Evolutionary conservation across 192 early-diverging fungal species (phyloP).

Genomic region (Podochytrium sp.): DNA sequence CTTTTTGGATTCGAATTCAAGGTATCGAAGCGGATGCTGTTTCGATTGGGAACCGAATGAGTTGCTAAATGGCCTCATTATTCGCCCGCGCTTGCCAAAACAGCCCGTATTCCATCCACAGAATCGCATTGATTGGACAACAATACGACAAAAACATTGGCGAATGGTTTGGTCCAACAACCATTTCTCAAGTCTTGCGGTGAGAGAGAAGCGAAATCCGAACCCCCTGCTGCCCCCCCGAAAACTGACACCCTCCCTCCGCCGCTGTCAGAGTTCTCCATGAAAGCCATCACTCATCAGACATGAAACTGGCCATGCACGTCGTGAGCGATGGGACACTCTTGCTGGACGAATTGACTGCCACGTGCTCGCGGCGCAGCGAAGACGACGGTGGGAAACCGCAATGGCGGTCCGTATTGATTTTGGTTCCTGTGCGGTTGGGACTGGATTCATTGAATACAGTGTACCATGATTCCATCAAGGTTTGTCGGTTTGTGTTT

Average conservation of each 20-base stretch:
- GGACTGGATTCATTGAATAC: slow-evolving; percentile 91
- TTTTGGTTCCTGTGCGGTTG: slow-evolving; percentile 85
- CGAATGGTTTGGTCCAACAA: slow-evolving; percentile 96
- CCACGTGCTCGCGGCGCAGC: slow-evolving; percentile 45
- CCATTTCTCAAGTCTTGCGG: slow-evolving; percentile 80
- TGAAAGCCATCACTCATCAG: slow-evolving; percentile 53
- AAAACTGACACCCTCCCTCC: slow-evolving; percentile 1
- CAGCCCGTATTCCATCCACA: slow-evolving; percentile 90
- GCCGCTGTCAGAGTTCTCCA: slow-evolving; percentile 55
- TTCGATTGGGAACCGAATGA: not conserved
- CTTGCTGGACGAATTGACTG: slow-evolving; percentile 72
- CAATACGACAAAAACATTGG: slow-evolving; percentile 90
- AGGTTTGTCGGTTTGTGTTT: slow-evolving; percentile 42
- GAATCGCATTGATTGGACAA: slow-evolving; percentile 81
- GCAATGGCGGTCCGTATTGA: slow-evolving; percentile 59
- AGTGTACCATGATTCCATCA: slow-evolving; percentile 75
- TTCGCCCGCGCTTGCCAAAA: not conserved
- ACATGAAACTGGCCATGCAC: slow-evolving; percentile 67
- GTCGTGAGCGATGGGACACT: slow-evolving; percentile 84
- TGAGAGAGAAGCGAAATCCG: slow-evolving; percentile 36
- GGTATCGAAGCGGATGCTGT: slow-evolving; percentile 18
- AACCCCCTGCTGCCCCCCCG: slow-evolving; percentile 1
- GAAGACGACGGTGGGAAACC: slow-evolving; percentile 24
- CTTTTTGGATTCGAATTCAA: slow-evolving; percentile 74
- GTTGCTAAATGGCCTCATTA: not conserved